Evolutionary conservation across 371 early-diverging fungal species (phyloP).

Genomic region (Actinomortierella wolfii): DNA sequence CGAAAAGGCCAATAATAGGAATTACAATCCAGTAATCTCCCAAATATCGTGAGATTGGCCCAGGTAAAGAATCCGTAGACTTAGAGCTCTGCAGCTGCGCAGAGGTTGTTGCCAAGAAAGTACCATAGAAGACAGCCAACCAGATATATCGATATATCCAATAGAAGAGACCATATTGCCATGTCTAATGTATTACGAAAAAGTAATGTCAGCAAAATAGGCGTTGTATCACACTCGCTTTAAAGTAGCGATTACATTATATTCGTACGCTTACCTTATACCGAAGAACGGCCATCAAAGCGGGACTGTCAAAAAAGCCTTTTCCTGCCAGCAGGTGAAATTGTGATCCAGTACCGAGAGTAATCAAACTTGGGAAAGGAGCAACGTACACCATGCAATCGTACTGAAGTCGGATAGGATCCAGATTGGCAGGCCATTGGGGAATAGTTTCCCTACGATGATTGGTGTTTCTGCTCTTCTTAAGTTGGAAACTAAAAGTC

Average conservation of each 20-base stretch:
- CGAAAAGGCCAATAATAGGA: background rate
- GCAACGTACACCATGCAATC: conserved; percentile 40
- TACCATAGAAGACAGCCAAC: conserved; percentile 18
- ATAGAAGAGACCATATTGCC: conserved; percentile 25
- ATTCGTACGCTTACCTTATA: no score
- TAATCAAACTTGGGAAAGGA: conserved; percentile 43
- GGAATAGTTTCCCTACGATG: conserved; percentile 32
- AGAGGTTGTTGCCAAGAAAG: conserved; percentile 22
- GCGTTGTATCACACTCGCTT: no score
- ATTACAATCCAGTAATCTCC: no score
- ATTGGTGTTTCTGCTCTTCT: no score
- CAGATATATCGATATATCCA: conserved; percentile 25
- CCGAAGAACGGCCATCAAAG: conserved; percentile 30
- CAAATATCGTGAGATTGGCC: no score
- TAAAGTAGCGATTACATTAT: no score
- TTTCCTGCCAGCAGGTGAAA: conserved; percentile 38
- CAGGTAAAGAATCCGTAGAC: conserved; percentile 3
- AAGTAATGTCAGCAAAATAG: no score
- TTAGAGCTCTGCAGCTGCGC: conserved; percentile 5
- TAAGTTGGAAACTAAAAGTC: conserved; percentile 10
- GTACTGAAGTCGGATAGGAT: background rate
- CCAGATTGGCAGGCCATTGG: no score
- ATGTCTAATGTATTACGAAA: no score
- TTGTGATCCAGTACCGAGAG: conserved; percentile 35
- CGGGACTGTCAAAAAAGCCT: conserved; percentile 44